Base-by-base conservation (phyloP, 1,284 basidiomycete species). In the Trichosporon coremiiforme region DNA sequence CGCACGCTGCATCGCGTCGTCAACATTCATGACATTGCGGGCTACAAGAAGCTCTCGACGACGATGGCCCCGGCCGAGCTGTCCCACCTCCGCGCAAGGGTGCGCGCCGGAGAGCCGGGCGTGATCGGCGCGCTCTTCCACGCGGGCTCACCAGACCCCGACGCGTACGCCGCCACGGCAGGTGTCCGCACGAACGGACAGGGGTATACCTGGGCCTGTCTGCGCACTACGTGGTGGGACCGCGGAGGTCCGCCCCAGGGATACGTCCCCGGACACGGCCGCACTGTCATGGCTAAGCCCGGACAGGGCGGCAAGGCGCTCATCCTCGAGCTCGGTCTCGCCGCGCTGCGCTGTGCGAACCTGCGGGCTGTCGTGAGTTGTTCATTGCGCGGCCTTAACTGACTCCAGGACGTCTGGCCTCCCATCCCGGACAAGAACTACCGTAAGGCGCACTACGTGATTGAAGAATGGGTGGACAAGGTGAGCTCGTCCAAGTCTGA, bases 211-310 rank as follows among this genome's bases (percentile, higher is more conserved):
- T 82, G 77, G 74, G 79, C 80, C 1, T 76, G 90, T 3, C 83
- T 94, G 7, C 88, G 89, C 74, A 91, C 92, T 74, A 90, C 91
- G 74, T 90, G 89, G 87, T 90, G 88, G 71, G 92, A 94, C 77
- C 87, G 90, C 70, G 92, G 92, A 1, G 80, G 79, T 3, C 69
- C 76, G 10, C 77, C 81, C 15, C 70, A 74, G 22, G 80, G 81
- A 13, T 64, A 76, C 53, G 68, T 79, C 82, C 88, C 80, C 3
- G 81, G 81, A 22, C 73, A 75, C 57, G 81, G 80, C 15, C 72
- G 76, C 29, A 80, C 79, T 12, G 76, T 77, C 66, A 73, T 70
- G 64, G 70, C 71, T 2, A 77, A 74, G 63, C 71, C 69, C 22
- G 73, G 70, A 4, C 74, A 75, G 29, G 77, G 73, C 25, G 78